Evolutionary conservation across 768 basidiomycete genomes (phyloP).

Genomic region (Pleurotus eryngii): DNA sequence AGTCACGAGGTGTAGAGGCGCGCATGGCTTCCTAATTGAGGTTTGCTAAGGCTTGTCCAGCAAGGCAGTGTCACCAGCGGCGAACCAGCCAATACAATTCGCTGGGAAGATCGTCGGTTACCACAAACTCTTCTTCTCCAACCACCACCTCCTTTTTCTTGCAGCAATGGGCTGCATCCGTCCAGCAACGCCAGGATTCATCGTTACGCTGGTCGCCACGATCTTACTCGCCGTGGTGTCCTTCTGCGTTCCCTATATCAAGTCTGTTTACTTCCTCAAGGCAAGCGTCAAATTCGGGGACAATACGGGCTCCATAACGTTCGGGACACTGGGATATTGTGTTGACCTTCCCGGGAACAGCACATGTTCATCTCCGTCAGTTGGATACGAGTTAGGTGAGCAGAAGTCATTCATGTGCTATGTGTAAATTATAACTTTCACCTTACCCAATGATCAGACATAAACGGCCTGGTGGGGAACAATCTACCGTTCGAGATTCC

Average conservation of each 20-base stretch:
- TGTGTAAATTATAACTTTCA: conserved; percentile 4
- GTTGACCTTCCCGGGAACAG: conserved; percentile 48
- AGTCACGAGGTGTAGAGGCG: no score
- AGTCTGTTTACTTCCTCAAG: conserved; percentile 85
- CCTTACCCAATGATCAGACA: conserved; percentile 45
- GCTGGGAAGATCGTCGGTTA: not conserved
- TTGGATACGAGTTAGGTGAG: conserved; percentile 89
- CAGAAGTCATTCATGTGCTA: conserved; percentile 10
- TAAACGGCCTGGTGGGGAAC: conserved; percentile 78
- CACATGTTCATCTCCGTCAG: conserved; percentile 73
- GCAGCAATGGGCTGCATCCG: conserved; percentile 59
- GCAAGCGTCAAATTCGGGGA: conserved; percentile 52
- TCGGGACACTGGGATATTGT: conserved; percentile 93
- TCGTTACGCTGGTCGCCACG: conserved; percentile 79
- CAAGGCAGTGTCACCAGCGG: conserved; percentile 5
- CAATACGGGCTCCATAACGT: conserved; percentile 61
- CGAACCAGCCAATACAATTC: not conserved
- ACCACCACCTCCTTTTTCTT: not conserved
- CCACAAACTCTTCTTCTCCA: not conserved
- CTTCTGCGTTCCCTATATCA: conserved; percentile 89
- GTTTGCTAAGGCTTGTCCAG: not conserved
- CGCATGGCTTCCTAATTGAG: not conserved
- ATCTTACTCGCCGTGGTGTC: conserved; percentile 79
- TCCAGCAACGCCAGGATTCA: conserved; percentile 87
- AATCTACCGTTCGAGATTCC: conserved; percentile 68